Evolutionary conservation across 768 basidiomycete genomes (phyloP), one percentile per base, ranked within the genome.

Genomic region (Serpula lacrymans): DNA sequence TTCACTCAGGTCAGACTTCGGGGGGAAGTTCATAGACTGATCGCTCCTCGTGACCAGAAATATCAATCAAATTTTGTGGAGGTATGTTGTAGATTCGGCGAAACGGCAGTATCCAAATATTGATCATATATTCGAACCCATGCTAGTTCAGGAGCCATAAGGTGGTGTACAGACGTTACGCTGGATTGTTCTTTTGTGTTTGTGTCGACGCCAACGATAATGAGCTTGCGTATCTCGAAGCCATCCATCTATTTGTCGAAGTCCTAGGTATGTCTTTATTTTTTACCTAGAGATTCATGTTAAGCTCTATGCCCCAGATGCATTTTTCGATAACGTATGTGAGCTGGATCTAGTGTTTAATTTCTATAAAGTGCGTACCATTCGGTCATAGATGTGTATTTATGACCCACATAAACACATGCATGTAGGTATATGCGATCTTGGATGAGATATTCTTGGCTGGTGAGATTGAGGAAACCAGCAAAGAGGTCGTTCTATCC

Each of bases 41-140:
- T 99, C 9, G 96, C 96, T 0, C 93, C 96, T 13, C 70, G 96
- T 47, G 96, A 99, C 64, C 93, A 97, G 70, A 97, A 97, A 67
- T 96, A 97, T 51, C 96, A 98, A 63, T 95, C 91, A 17, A 99
- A 99, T 61, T 98, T 98, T 52, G 96, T 98, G 24, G 96, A 99
- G 79, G 95, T 95, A 39, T 34, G 80, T 57, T 17, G n/a, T 21
- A 24, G 24, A 27, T 26, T n/a, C n/a, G 26, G 33, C 6, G 6
- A 11, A 22, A 29, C 21, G 30, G 22, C 14, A 5, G 23, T 10
- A 28, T 20, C 17, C 18, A 39, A 14, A 9, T 20, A 25, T 32
- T 18, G 37, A 47, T 28, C 8, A 23, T 45, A 38, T 43, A 33
- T 39, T 31, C 25, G 35, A 41, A 21, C 29, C 42, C 37, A 33